These are phyloP conservation scores for Eutypella sp. DNA, from an alignment of 2,329 filamentous ascomycete genomes.

Conservation along the genomic window DNA sequence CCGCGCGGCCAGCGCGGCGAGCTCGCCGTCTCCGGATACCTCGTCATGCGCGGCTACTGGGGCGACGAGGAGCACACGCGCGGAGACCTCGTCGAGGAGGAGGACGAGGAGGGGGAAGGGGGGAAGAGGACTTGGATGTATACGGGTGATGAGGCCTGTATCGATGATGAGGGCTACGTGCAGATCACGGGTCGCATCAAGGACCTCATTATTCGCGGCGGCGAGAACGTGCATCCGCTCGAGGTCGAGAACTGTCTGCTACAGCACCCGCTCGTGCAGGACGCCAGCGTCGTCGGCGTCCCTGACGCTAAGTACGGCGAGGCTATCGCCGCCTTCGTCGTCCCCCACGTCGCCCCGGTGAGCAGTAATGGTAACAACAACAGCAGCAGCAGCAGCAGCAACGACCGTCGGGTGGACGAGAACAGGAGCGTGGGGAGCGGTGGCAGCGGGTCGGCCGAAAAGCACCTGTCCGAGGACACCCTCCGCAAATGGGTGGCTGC, in stretches of 20 bases:
- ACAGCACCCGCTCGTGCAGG: conserved; percentile 62
- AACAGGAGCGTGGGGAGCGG: conserved; percentile 18
- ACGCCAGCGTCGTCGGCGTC: conserved; percentile 79
- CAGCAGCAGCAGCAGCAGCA: conserved; percentile 20
- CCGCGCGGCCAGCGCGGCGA: conserved; percentile 68
- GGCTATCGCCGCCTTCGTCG: conserved; percentile 77
- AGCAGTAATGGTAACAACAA: conserved; percentile 25
- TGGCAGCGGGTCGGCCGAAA: conserved; percentile 5
- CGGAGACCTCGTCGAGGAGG: conserved; percentile 53
- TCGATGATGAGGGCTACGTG: conserved; percentile 79
- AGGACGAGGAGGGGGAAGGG: conserved; percentile 38
- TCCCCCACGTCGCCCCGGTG: conserved; percentile 42
- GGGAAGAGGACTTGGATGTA: conserved; percentile 71
- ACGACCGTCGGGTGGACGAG: conserved; percentile 7
- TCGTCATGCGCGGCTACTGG: conserved; percentile 90
- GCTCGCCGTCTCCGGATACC: conserved; percentile 76
- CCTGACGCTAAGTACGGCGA: conserved; percentile 82
- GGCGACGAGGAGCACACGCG: conserved; percentile 63
- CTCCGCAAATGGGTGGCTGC: conserved; percentile 68
- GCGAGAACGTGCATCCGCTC: conserved; percentile 92
- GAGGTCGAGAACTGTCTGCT: conserved; percentile 89
- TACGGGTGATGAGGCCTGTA: conserved; percentile 84
- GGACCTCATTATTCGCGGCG: conserved; percentile 89
- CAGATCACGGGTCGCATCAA: conserved; percentile 89
- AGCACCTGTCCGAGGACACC: conserved; percentile 47